Conservation (phyloP, 2,329 filamentous ascomycete genomes). For the Chrysoporthe puriensis region DNA sequence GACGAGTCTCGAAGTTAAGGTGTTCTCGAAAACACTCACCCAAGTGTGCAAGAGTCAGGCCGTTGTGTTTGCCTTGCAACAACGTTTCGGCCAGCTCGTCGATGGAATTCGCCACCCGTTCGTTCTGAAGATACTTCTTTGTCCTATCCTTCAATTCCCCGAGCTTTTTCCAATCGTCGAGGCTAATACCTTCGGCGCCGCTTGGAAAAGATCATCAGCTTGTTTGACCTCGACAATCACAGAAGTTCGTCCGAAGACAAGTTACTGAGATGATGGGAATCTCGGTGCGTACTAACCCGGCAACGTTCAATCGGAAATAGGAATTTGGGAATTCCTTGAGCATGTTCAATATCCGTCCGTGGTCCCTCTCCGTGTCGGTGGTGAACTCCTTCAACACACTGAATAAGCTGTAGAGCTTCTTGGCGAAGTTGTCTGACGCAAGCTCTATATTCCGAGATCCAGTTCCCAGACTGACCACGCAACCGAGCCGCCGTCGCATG, state of each 20-base stretch:
- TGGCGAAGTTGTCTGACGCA: too few relatives aligned
- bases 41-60: constrained; percentile 31
- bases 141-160: constrained; percentile 32
- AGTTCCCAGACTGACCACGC: constrained; percentile 39
- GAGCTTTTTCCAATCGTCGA: background rate
- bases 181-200: background rate
- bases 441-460: constrained; percentile 31
- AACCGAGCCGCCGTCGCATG: constrained; percentile 33
- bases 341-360: constrained; percentile 27
- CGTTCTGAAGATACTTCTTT: constrained; percentile 30
- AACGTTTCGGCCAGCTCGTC: constrained; percentile 32
- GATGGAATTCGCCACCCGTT: constrained; percentile 27
- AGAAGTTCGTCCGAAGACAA: background rate
- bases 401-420: constrained; percentile 7
- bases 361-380: constrained; percentile 32
- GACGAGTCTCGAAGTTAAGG: background rate
- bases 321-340: constrained; percentile 26
- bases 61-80: constrained; percentile 19
- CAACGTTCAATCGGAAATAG: constrained; percentile 39
- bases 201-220: background rate
- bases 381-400: constrained; percentile 18
- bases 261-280: too few relatives aligned
- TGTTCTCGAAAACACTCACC: background rate
- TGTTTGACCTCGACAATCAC: background rate
- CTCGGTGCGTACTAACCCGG: constrained; percentile 26